Evolutionary conservation across 2,329 filamentous ascomycete genomes (phyloP).

Genomic region (Cytospora schulzeri): DNA sequence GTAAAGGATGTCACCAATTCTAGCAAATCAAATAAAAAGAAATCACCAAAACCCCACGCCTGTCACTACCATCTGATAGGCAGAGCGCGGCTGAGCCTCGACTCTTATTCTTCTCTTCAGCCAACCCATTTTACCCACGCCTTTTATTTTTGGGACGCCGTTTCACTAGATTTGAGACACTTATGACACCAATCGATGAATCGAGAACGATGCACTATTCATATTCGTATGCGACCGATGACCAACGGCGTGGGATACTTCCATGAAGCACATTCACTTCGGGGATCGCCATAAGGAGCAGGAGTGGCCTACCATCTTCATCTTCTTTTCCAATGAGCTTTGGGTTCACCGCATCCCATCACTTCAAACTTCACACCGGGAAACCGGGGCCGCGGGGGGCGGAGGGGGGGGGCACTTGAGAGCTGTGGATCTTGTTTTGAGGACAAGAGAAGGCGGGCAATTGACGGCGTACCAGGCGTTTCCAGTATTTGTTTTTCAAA

Average conservation of each 20-base stretch:
- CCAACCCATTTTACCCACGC: constrained; percentile 16
- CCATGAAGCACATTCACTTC: constrained; percentile 9
- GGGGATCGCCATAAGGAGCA: constrained; percentile 8
- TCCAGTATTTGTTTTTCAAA: neutral
- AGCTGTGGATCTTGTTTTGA: neutral
- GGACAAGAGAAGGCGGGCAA: neutral
- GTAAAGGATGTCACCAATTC: constrained; percentile 28
- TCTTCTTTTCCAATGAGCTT: neutral
- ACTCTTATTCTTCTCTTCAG: constrained; percentile 15
- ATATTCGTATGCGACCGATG: constrained; percentile 19
- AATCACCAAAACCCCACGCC: too few species aligned
- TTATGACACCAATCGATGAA: constrained; percentile 23
- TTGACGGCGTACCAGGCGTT: neutral
- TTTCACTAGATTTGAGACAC: constrained; percentile 13
- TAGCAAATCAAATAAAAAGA: constrained; percentile 4
- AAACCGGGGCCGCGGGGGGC: too few species aligned
- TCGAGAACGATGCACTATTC: neutral
- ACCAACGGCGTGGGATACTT: constrained; percentile 17
- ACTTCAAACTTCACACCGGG: neutral
- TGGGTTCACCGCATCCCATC: neutral
- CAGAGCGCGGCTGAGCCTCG: constrained; percentile 19
- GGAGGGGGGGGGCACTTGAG: neutral
- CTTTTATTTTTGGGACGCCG: constrained; percentile 13
- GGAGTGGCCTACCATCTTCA: constrained; percentile 8
- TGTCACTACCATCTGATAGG: constrained; percentile 9